phyloP scores from a whole-genome alignment of 495 filamentous ascomycete species.

The Annulohypoxylon moriforme region DNA sequence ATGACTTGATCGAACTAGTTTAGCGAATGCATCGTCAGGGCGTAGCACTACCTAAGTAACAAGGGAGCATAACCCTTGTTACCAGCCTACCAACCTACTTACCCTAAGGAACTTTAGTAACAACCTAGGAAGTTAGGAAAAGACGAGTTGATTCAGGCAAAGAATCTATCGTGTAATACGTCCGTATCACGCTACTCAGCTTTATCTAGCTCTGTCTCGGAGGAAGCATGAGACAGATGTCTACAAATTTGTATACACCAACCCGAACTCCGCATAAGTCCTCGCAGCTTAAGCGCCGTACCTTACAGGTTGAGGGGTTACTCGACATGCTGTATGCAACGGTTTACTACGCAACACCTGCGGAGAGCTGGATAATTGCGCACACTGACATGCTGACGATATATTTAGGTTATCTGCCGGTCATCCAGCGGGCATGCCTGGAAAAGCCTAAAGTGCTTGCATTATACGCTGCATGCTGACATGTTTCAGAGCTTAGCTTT shows the following conservation, averaged over 20 bases:
- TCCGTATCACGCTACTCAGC: constrained; percentile 1
- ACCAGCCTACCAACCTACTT: background rate
- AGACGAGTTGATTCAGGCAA: background rate
- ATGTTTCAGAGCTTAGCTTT: constrained; percentile 25
- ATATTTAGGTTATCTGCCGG: constrained; percentile 34
- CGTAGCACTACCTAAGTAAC: constrained; percentile 18
- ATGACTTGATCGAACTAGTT: constrained; percentile 29
- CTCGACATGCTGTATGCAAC: constrained; percentile 29
- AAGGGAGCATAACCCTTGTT: background rate
- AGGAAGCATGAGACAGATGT: constrained; percentile 14
- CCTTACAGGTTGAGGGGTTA: constrained; percentile 37
- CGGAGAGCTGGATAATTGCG: background rate
- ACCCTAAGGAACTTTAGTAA: background rate
- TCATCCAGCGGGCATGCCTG: constrained; percentile 26
- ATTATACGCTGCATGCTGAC: constrained; percentile 10
- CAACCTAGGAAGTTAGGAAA: background rate
- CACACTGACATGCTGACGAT: constrained; percentile 12
- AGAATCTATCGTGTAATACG: constrained; percentile 2
- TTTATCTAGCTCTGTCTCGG: constrained; percentile 5
- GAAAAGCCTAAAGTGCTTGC: constrained; percentile 33
- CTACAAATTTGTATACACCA: background rate
- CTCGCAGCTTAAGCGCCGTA: constrained; percentile 28
- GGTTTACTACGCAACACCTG: constrained; percentile 9
- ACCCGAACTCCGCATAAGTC: constrained; percentile 2
- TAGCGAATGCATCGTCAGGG: constrained; percentile 34